These are phyloP conservation scores for Albifimbria verrucaria DNA, from an alignment of 2,329 filamentous ascomycete genomes.

Conservation along the genomic window DNA sequence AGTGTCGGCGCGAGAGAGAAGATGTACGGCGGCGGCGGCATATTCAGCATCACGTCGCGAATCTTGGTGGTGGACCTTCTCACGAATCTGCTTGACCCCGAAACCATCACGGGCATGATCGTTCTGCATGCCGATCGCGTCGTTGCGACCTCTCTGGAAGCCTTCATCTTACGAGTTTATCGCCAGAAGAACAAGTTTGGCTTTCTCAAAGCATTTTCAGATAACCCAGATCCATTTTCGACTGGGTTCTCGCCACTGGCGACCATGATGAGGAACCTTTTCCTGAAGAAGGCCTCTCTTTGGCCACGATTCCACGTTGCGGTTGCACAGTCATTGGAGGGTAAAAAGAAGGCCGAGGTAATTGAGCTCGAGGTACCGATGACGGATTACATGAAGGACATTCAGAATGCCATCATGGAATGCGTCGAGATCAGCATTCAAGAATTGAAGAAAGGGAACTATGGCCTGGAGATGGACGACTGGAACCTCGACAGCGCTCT, in stretches of 20 bases:
- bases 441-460: conserved; percentile 88
- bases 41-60: conserved; percentile 93
- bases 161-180: conserved; percentile 92
- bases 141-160: conserved; percentile 82
- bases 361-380: conserved; percentile 96
- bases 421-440: conserved; percentile 94
- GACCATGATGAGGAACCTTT: conserved; percentile 86
- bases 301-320: conserved; percentile 94
- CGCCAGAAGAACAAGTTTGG: conserved; percentile 91
- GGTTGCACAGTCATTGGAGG: conserved; percentile 85
- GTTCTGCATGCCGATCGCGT: conserved; percentile 87
- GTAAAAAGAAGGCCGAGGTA: conserved; percentile 90
- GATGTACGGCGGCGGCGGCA: conserved; percentile 84
- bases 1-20: conserved; percentile 85
- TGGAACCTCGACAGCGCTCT: conserved; percentile 94
- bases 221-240: conserved; percentile 87
- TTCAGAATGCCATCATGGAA: conserved; percentile 91
- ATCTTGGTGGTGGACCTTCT: conserved; percentile 93
- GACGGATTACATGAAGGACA: conserved; percentile 89
- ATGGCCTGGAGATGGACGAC: conserved; percentile 89
- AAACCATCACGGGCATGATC: conserved; percentile 82
- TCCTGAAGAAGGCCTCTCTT: conserved; percentile 80
- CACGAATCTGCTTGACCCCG: conserved; percentile 75
- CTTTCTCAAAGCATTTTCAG: conserved; percentile 94
- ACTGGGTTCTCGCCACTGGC: conserved; percentile 83